These are phyloP conservation scores for Simmondsia chinensis DNA, from an alignment of 148 eudicot species.

Conservation along the genomic window DNA sequence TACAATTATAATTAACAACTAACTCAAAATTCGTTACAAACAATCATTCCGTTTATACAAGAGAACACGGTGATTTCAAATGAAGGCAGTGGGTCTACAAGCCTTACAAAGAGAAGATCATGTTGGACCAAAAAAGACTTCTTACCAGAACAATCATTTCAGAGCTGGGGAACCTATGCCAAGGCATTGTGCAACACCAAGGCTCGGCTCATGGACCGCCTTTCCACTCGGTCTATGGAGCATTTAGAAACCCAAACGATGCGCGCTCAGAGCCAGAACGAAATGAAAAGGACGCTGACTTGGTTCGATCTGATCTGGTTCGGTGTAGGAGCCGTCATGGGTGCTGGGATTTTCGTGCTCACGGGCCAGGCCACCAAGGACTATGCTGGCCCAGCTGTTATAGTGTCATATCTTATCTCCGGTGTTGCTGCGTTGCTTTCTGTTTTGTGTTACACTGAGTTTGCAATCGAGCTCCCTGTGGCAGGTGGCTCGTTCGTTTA, in stretches of 20 bases:
- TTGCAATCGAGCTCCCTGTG: slow-evolving; percentile 63
- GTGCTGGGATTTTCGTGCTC: slow-evolving; percentile 70
- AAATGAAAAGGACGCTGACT: slow-evolving; percentile 46
- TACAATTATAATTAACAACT: too few relatives aligned
- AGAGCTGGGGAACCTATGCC: slow-evolving; percentile 40
- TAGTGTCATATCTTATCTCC: slow-evolving; percentile 41
- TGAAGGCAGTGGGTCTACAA: too few relatives aligned
- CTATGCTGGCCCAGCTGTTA: slow-evolving; percentile 43
- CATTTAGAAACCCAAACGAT: slow-evolving; percentile 22
- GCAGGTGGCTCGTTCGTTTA: slow-evolving; percentile 73
- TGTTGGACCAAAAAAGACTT: slow-evolving; percentile 33
- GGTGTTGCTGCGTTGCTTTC: slow-evolving; percentile 64
- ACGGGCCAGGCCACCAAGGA: slow-evolving; percentile 52
- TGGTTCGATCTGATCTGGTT: slow-evolving; percentile 83
- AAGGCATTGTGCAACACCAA: slow-evolving; percentile 28
- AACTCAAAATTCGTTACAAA: too few relatives aligned
- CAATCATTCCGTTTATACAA: too few relatives aligned
- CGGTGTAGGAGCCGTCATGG: slow-evolving; percentile 70
- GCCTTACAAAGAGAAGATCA: too few relatives aligned
- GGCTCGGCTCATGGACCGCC: slow-evolving; percentile 27
- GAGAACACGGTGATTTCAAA: too few relatives aligned
- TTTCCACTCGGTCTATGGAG: slow-evolving; percentile 34
- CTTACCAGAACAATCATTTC: slow-evolving; percentile 51
- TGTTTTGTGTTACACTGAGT: slow-evolving; percentile 66
- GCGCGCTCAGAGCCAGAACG: slow-evolving; percentile 26